Percentiles rank a stretch among this genome's conserved stretches.
Conservation (phyloP, 164 flowering plant genomes). For the Aristolochia californica region DNA sequence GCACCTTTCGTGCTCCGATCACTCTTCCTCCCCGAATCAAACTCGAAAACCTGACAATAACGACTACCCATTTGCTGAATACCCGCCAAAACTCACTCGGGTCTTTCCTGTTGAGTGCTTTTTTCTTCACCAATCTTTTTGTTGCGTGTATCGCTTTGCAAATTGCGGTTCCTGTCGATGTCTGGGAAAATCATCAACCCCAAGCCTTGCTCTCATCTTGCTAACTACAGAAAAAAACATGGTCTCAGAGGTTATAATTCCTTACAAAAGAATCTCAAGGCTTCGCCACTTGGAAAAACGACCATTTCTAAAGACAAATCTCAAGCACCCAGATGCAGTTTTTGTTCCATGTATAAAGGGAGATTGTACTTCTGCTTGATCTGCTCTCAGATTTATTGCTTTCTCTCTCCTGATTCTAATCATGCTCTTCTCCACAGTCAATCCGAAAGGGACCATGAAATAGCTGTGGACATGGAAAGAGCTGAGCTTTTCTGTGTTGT, state of each 20-base stretch:
- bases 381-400: conserved; percentile 62
- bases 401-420: conserved; percentile 19
- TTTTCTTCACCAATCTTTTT: not conserved
- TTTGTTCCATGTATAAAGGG: conserved; percentile 40
- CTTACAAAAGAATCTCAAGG: conserved; percentile 38
- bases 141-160: not conserved
- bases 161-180: conserved; percentile 15
- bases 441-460: conserved; percentile 41
- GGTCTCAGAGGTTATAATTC: conserved; percentile 41
- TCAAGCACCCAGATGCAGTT: conserved; percentile 52
- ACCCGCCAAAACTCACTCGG: not conserved
- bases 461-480: conserved; percentile 56
- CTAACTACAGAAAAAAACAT: conserved; percentile 53
- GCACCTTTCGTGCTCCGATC: too few relatives aligned
- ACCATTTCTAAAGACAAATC: conserved; percentile 19
- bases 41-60: too few relatives aligned
- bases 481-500: conserved; percentile 68
- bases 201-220: conserved; percentile 62
- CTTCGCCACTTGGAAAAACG: conserved; percentile 39
- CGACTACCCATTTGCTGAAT: too few relatives aligned
- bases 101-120: not conserved
- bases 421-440: conserved; percentile 47
- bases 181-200: conserved; percentile 34
- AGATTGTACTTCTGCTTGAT: conserved; percentile 59
- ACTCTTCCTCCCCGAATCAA: too few relatives aligned